Evolutionary conservation across 2,329 filamentous ascomycete genomes (phyloP).

Genomic region (Sclerotinia trifoliorum): DNA sequence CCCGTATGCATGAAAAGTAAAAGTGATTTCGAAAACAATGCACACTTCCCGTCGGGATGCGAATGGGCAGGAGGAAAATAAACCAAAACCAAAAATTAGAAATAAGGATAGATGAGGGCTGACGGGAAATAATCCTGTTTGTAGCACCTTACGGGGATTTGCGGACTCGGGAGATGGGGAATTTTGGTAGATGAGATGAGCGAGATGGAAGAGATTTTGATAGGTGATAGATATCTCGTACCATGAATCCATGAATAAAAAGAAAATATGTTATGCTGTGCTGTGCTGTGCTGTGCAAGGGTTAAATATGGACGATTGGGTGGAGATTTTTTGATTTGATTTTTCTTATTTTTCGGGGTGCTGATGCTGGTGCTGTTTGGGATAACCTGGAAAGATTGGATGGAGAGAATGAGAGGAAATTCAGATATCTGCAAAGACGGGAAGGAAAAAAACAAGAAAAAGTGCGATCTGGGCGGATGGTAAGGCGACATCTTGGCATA

Average conservation of each 20-base stretch:
- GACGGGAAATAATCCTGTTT: not conserved
- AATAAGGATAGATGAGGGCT: not conserved
- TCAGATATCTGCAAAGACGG: not conserved
- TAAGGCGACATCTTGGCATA: not conserved
- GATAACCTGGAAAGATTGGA: too few species aligned
- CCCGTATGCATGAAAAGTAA: not conserved
- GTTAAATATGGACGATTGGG: not conserved
- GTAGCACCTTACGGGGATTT: not conserved
- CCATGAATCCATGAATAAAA: too few species aligned
- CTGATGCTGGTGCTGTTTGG: too few species aligned
- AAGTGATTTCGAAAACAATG: not conserved
- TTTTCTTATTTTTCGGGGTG: not conserved
- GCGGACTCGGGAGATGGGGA: not conserved
- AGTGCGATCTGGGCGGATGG: not conserved
- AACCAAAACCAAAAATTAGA: too few species aligned
- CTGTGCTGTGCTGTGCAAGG: too few species aligned
- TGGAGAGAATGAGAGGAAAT: not conserved
- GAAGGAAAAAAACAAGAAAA: not conserved
- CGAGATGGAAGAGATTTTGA: constrained; percentile 7
- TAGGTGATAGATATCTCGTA: constrained; percentile 15
- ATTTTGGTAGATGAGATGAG: constrained; percentile 12
- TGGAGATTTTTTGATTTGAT: not conserved
- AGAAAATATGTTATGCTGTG: too few species aligned
- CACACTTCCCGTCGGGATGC: not conserved
- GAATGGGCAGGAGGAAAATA: not conserved